These are phyloP conservation scores for Paramicrosporidium saccamoebae DNA, from an alignment of 371 early-diverging fungal genomes.

Conservation along the genomic window DNA sequence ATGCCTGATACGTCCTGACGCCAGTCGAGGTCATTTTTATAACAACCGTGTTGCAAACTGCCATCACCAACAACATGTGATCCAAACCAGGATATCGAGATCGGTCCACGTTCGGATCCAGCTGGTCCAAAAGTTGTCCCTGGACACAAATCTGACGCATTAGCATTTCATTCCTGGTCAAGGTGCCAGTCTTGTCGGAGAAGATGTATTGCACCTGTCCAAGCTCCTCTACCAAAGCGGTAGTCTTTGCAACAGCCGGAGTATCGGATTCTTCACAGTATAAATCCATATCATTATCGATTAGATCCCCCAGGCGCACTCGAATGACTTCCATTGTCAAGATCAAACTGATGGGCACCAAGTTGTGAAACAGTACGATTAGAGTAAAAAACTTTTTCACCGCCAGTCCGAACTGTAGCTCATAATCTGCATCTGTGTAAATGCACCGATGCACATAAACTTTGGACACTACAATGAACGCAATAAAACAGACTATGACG, in stretches of 20 bases:
- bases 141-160: too few species aligned
- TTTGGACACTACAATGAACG: too few species aligned
- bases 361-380: slow-evolving; percentile 54
- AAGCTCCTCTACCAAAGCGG: slow-evolving; percentile 66
- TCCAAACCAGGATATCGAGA: too few species aligned
- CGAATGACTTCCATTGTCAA: slow-evolving; percentile 75
- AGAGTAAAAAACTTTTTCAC: slow-evolving; percentile 60
- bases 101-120: too few species aligned
- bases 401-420: slow-evolving; percentile 15
- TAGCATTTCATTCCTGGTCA: slow-evolving; percentile 86
- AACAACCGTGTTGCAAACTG: slow-evolving; percentile 86
- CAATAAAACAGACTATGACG: slow-evolving; percentile 53
- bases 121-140: too few species aligned
- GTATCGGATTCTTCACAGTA: slow-evolving; percentile 47
- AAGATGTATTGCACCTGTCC: slow-evolving; percentile 64
- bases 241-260: slow-evolving; percentile 48
- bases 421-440: slow-evolving; percentile 4
- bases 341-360: slow-evolving; percentile 64
- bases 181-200: slow-evolving; percentile 74
- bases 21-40: slow-evolving; percentile 14
- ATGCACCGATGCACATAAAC: too few species aligned
- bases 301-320: slow-evolving; percentile 34
- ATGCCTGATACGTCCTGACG: slow-evolving; percentile 37
- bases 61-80: too few species aligned
- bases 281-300: slow-evolving; percentile 50